These are phyloP conservation scores for Microbotryum lychnidis-dioicae DNA, from an alignment of 1,284 basidiomycete species.

Conservation along the genomic window DNA sequence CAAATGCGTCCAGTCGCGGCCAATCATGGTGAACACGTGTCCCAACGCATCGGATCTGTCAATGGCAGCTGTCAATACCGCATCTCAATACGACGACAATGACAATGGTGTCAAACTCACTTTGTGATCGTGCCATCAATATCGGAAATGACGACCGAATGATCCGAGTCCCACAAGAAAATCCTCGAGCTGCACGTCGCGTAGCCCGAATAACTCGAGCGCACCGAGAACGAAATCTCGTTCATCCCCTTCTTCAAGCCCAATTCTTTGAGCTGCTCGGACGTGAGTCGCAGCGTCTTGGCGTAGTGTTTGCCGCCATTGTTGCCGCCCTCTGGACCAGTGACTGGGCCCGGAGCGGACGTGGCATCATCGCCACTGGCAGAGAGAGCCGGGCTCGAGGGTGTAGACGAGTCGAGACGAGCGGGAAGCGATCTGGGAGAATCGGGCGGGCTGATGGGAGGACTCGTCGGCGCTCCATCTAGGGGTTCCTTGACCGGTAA, in stretches of 20 bases:
- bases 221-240: conserved; percentile 83
- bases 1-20: conserved; percentile 98
- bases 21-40: conserved; percentile 96
- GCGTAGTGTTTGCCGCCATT: conserved; percentile 55
- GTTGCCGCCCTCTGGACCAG: too few relatives aligned
- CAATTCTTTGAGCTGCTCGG: conserved; percentile 76
- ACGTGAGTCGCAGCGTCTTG: conserved; percentile 82
- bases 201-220: conserved; percentile 69
- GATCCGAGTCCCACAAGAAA: conserved; percentile 88
- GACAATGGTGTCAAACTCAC: conserved; percentile 45
- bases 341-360: background rate
- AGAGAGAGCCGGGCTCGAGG: background rate
- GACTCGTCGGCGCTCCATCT: conserved; percentile 10
- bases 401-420: background rate
- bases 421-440: conserved; percentile 12
- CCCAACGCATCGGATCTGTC: conserved; percentile 88
- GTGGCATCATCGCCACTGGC: background rate
- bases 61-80: conserved; percentile 3
- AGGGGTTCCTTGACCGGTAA: background rate
- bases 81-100: conserved; percentile 1
- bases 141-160: conserved; percentile 88
- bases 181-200: conserved; percentile 86
- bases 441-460: conserved; percentile 18
- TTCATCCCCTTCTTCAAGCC: conserved; percentile 84
- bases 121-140: conserved; percentile 99